phyloP scores from a whole-genome alignment of 768 basidiomycete genomes.

The Scleroderma citrinum region DNA sequence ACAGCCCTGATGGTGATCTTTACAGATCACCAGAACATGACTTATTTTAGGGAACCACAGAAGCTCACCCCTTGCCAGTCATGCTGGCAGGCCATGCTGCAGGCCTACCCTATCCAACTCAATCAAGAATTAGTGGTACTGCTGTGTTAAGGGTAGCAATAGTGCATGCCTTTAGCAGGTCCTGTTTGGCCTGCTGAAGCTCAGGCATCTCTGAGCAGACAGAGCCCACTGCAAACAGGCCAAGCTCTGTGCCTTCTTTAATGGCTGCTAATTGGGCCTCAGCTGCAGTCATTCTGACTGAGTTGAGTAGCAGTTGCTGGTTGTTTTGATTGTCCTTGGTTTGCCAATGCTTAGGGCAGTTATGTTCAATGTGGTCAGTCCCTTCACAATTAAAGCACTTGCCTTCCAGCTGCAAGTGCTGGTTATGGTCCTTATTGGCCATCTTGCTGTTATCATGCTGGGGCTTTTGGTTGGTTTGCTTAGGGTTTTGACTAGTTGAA shows the following conservation, averaged over 20 bases:
- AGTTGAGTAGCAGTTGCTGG: background rate
- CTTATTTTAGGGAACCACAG: no score
- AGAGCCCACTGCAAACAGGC: background rate
- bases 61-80: no score
- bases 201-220: background rate
- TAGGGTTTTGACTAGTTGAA: conserved; percentile 25
- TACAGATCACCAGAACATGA: no score
- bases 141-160: background rate
- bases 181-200: background rate
- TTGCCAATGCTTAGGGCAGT: background rate
- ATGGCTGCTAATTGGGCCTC: background rate
- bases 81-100: no score
- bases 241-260: background rate
- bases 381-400: background rate
- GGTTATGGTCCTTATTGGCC: background rate
- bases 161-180: background rate
- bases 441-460: background rate
- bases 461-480: no score
- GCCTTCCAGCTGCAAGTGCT: background rate
- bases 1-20: no score
- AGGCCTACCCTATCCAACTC: no score
- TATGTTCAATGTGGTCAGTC: background rate
- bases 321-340: background rate
- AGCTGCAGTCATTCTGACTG: background rate
- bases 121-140: no score